Conservation (phyloP, 768 basidiomycete species). For the Tricholoma furcatifolium region DNA sequence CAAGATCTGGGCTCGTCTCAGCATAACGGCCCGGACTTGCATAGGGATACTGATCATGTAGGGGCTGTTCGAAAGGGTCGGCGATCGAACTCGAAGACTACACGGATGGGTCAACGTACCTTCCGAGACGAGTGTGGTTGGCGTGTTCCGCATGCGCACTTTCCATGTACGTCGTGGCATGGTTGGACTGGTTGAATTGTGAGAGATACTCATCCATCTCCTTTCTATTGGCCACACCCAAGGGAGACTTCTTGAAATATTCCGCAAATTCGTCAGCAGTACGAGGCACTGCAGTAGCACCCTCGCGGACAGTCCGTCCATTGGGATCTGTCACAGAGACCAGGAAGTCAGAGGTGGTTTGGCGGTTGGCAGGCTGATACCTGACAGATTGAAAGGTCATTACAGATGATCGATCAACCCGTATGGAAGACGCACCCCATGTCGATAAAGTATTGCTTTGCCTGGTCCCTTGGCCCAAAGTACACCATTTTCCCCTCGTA, state of each 20-base stretch:
- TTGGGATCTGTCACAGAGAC: conserved; percentile 61
- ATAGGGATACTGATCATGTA: conserved; percentile 44
- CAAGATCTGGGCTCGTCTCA: conserved; percentile 43
- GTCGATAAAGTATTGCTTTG: conserved; percentile 69
- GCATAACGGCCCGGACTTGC: conserved; percentile 46
- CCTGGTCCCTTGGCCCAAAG: conserved; percentile 66
- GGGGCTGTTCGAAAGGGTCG: conserved; percentile 26
- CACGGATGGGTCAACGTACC: conserved; percentile 17
- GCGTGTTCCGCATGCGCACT: conserved; percentile 55
- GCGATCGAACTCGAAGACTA: background rate
- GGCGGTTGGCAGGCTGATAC: conserved; percentile 58
- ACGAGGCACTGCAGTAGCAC: conserved; percentile 43
- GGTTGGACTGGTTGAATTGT: conserved; percentile 41
- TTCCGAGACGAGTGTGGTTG: conserved; percentile 35
- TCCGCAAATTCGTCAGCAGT: conserved; percentile 59
- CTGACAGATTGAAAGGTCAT: conserved; percentile 23
- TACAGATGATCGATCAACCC: background rate
- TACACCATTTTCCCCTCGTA: conserved; percentile 74
- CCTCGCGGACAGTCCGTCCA: conserved; percentile 49
- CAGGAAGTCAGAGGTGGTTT: conserved; percentile 66
- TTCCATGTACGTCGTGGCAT: conserved; percentile 39
- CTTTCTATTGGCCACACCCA: conserved; percentile 39
- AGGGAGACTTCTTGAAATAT: conserved; percentile 39
- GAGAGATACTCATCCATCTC: conserved; percentile 46
- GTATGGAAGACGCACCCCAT: conserved; percentile 36